Percentiles rank a stretch among this genome's conserved stretches.
Conservation (phyloP, 2,329 filamentous ascomycete species). For the Dendrostoma leiphaemia region DNA sequence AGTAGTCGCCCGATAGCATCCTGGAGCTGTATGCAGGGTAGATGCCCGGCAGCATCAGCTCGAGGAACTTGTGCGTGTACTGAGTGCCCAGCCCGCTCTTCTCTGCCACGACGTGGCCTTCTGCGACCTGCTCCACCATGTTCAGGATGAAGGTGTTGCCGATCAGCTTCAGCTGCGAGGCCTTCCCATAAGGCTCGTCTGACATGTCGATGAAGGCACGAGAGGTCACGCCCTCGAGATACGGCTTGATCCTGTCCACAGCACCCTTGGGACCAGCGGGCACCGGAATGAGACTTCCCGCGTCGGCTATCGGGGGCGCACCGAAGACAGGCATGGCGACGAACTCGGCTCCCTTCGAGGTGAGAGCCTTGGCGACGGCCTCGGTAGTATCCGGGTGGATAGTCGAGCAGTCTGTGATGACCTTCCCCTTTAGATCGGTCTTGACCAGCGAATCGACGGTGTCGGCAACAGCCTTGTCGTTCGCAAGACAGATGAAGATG, state of each 20-base stretch:
- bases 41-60: slow-evolving; percentile 71
- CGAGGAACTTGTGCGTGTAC: slow-evolving; percentile 69
- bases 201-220: slow-evolving; percentile 68
- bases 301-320: slow-evolving; percentile 67
- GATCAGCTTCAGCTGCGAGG: slow-evolving; percentile 74
- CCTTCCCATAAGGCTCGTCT: slow-evolving; percentile 65
- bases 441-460: slow-evolving; percentile 58
- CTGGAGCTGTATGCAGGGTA: slow-evolving; percentile 73
- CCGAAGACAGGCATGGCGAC: slow-evolving; percentile 72
- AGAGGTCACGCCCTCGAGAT: slow-evolving; percentile 70
- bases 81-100: slow-evolving; percentile 73
- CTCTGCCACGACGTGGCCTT: slow-evolving; percentile 77
- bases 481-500: slow-evolving; percentile 78
- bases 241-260: slow-evolving; percentile 66
- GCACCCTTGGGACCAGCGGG: slow-evolving; percentile 62
- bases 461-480: slow-evolving; percentile 70
- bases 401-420: slow-evolving; percentile 86
- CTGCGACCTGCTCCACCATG: slow-evolving; percentile 76
- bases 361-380: slow-evolving; percentile 56
- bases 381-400: slow-evolving; percentile 81
- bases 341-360: slow-evolving; percentile 65
- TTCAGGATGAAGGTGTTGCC: slow-evolving; percentile 85
- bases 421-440: slow-evolving; percentile 62
- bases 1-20: slow-evolving; percentile 75
- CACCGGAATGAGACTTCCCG: slow-evolving; percentile 70